Evolutionary conservation across 345 rosid species (phyloP), one percentile per base, ranked within the genome.

Genomic region (Dipteronia dyeriana): DNA sequence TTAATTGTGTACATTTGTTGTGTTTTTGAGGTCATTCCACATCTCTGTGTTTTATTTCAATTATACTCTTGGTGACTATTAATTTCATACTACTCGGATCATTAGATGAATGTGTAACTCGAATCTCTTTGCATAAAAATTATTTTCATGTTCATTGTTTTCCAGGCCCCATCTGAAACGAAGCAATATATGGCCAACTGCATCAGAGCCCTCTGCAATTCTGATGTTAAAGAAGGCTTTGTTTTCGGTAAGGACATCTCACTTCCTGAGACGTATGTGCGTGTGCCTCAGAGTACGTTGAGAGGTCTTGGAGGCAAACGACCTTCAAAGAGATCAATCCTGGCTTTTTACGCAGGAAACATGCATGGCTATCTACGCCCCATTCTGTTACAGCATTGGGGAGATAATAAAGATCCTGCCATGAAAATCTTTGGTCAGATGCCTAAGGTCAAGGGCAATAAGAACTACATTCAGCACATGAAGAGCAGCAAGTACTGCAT

Each of bases 401-500:
- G 82, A 80, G 6, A 34, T 34, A 87, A 89, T 76, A 90, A 84
- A 85, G 99, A 95, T 79, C 94, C 97, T 0, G 94, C 91, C 87
- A 91, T 95, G 91, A 93, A 89, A 86, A 88, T 95, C 75, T 90
- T 84, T 70, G 90, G 93, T 43, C 67, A 11, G 53, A 65, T 95
- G 88, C 92, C 93, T 0, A 89, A 85, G 76, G 63, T 29, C n/a
- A 91, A 82, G 82, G 92, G 92, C 8, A 86, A 88, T 66, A 88
- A 78, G 89, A 90, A 86, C 84, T 95, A 93, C 75, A 41, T 79
- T 38, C 88, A 88, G 78, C 79, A 88, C 86, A 93, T 93, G 99
- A 88, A 90, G 85, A 93, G 96, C 86, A 93, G 96, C 91, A 95
- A 91, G 84, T 95, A 95, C 77, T 95, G 99, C 78, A 90, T 95